Evolutionary conservation across 2,329 filamentous ascomycete species (phyloP).

Genomic region (Fusarium sp.): DNA sequence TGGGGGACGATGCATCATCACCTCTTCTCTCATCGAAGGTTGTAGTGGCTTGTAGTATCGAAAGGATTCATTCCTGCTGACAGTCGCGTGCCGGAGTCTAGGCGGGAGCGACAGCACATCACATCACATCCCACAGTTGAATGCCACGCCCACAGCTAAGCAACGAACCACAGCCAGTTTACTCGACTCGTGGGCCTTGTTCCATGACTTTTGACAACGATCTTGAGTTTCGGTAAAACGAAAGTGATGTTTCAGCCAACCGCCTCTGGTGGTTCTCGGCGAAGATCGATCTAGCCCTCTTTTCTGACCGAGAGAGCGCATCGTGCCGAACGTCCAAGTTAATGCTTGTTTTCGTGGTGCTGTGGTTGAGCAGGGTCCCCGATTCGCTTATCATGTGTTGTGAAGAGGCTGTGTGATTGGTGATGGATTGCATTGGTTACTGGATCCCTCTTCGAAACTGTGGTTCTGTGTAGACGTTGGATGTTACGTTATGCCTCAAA

Average conservation of each 20-base stretch:
- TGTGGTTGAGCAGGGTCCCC: background rate
- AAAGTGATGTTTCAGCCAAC: background rate
- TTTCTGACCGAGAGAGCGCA: slow-evolving; percentile 23
- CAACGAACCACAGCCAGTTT: slow-evolving; percentile 1
- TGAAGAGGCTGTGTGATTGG: slow-evolving; percentile 14
- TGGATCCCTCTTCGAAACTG: too few species aligned
- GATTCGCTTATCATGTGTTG: slow-evolving; percentile 12
- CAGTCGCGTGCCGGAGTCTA: background rate
- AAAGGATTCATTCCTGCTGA: background rate
- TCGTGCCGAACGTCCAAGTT: background rate
- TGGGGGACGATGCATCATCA: slow-evolving; percentile 65
- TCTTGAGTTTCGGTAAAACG: background rate
- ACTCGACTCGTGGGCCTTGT: background rate
- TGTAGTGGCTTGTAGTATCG: background rate
- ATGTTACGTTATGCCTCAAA: background rate
- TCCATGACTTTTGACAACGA: background rate
- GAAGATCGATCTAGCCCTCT: slow-evolving; percentile 14
- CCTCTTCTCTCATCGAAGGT: slow-evolving; percentile 18
- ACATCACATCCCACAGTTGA: background rate
- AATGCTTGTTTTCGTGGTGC: background rate
- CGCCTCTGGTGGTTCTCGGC: background rate
- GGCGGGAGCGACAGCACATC: too few species aligned
- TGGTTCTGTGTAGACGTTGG: background rate
- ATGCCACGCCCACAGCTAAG: background rate
- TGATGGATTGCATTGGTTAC: background rate